Base-by-base conservation (phyloP, 768 basidiomycete genomes). In the Lactarius hatsudake region DNA sequence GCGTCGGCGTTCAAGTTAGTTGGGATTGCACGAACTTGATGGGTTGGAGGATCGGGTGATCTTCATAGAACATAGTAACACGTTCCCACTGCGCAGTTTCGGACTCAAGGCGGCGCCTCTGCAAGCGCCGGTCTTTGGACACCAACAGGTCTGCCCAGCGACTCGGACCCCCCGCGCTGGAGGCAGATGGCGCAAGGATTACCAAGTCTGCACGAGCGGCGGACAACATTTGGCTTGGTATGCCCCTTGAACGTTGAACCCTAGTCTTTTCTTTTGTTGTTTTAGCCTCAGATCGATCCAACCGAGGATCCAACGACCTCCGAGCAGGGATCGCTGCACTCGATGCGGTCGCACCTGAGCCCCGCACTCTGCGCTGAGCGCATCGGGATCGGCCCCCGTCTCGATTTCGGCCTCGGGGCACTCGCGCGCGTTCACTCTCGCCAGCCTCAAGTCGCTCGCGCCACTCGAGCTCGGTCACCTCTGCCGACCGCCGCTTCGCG, bases 221-320 rank as follows among this genome's bases (percentile, higher is more conserved):
- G 86, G 59, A 81, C 83, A 32, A 87, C 87, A 8, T 89, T 89
- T 74, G 89, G 89, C 68, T 71, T 82, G 69, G 88, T 89, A 72
- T 78, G 87, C 80, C 51, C 32, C 36, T 1, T 30, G 30, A 30
- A 30, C 30, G n/a, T n/a, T n/a, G n/a, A n/a, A n/a, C n/a, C n/a
- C n/a, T n/a, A n/a, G n/a, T n/a, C n/a, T n/a, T n/a, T n/a, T n/a
- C n/a, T n/a, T 40, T 43, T 53, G 13, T 56, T 7, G 20, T n/a
- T 36, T n/a, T 36, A 45, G 36, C 70, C 87, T 81, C 81, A 82
- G 30, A 77, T 82, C 42, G 30, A 77, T 82, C 42, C 80, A 83
- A 61, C 78, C 77, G 36, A 76, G 74, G 77, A 76, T 42, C 72
- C 77, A 7, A 72, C 81, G 53, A 74, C 74, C n/a, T 87, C 89